Evolutionary conservation across 176 grass and related monocot genomes (phyloP).

Genomic region (Aegilops sharonensis): DNA sequence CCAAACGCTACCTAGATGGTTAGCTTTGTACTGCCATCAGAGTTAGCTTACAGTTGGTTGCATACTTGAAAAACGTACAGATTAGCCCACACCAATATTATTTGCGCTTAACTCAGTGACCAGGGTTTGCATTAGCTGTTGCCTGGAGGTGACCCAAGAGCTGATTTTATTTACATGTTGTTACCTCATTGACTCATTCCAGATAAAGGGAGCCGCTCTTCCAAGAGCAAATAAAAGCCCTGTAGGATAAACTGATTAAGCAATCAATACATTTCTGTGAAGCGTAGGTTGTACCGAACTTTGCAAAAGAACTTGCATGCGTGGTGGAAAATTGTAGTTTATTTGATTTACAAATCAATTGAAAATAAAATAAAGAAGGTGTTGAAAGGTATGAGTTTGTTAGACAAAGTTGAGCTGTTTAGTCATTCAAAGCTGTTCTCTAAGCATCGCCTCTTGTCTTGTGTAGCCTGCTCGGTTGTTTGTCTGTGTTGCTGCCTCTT

Average conservation of each 20-base stretch:
- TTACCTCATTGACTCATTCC: background rate
- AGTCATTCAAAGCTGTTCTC: background rate
- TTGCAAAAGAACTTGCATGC: background rate
- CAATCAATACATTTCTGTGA: background rate
- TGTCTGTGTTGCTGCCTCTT: no score
- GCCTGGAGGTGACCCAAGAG: background rate
- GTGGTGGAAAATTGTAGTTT: background rate
- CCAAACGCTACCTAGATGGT: no score
- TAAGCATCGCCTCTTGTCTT: no score
- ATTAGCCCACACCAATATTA: background rate
- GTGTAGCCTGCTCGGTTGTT: no score
- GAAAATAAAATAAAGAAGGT: background rate
- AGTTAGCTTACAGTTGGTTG: no score
- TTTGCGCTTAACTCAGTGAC: background rate
- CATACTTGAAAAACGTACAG: background rate
- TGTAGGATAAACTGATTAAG: constrained; percentile 3
- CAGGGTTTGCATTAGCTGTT: background rate
- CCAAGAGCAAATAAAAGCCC: background rate
- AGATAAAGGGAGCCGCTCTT: background rate
- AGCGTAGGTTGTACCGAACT: background rate
- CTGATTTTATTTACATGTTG: background rate
- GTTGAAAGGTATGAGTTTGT: background rate
- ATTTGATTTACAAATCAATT: background rate
- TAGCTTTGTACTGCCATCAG: no score
- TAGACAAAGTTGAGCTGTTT: background rate